Evolutionary conservation across 2,329 filamentous ascomycete genomes (phyloP).

Genomic region (Penicillium sp.): DNA sequence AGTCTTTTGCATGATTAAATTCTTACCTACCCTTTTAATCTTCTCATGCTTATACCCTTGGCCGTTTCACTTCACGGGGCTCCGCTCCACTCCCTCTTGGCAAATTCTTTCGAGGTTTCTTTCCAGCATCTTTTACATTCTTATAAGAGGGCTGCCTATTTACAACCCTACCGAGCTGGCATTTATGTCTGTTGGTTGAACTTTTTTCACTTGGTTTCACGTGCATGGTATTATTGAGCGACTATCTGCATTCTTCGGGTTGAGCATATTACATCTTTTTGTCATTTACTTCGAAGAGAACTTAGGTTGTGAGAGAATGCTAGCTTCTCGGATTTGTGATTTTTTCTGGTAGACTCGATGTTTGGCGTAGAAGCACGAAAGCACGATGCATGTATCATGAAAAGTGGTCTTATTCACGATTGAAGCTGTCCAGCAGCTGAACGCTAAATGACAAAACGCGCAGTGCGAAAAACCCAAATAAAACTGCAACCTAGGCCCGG

Average conservation of each 20-base stretch:
- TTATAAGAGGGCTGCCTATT: not conserved
- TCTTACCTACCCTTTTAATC: slow-evolving; percentile 7
- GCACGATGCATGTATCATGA: not conserved
- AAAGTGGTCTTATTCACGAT: not conserved
- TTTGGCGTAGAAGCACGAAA: not conserved
- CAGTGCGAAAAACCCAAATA: not conserved
- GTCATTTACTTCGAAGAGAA: slow-evolving; percentile 7
- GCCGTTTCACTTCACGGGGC: slow-evolving; percentile 2
- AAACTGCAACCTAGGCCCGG: not conserved
- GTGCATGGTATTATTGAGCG: slow-evolving; percentile 19
- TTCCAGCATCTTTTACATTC: not conserved
- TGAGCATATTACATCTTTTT: slow-evolving; percentile 15
- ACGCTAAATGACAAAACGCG: not conserved
- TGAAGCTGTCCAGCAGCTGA: not conserved
- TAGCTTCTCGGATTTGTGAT: not conserved
- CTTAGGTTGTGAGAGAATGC: slow-evolving; percentile 5
- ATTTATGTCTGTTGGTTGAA: slow-evolving; percentile 1
- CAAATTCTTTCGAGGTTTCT: not conserved
- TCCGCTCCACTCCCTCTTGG: not conserved
- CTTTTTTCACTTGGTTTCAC: slow-evolving; percentile 10
- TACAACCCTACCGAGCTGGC: not conserved
- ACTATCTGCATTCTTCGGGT: slow-evolving; percentile 19
- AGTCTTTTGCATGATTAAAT: slow-evolving; percentile 6
- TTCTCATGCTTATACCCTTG: slow-evolving; percentile 15
- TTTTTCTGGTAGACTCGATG: not conserved